Conservation (phyloP, 768 basidiomycete genomes). For the Phaffia australis region DNA sequence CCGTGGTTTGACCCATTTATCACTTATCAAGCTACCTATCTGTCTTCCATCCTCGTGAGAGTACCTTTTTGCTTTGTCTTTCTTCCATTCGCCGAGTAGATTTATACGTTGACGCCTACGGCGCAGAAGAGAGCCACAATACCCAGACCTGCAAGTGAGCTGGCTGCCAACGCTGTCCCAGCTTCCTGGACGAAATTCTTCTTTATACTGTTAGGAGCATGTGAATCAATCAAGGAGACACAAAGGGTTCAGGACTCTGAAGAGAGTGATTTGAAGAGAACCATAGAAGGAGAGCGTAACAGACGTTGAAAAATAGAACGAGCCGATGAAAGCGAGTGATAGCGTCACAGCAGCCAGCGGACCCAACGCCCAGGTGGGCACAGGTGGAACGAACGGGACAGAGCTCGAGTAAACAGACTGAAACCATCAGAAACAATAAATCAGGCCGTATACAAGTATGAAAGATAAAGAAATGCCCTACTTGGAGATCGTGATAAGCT, state of each 20-base stretch:
- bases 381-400: slow-evolving; percentile 52
- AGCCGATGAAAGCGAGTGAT: slow-evolving; percentile 62
- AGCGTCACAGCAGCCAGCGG: slow-evolving; percentile 65
- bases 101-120: slow-evolving; percentile 69
- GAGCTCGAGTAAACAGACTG: slow-evolving; percentile 7
- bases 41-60: too few relatives aligned
- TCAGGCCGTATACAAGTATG: background rate
- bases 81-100: too few relatives aligned
- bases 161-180: slow-evolving; percentile 59
- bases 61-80: too few relatives aligned
- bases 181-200: slow-evolving; percentile 60
- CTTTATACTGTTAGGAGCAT: slow-evolving; percentile 52
- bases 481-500: slow-evolving; percentile 29
- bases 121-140: slow-evolving; percentile 80
- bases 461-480: background rate
- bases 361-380: slow-evolving; percentile 60
- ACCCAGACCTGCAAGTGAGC: slow-evolving; percentile 73
- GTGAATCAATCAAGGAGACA: background rate
- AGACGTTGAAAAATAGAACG: slow-evolving; percentile 76
- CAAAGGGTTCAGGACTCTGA: background rate
- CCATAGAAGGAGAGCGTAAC: slow-evolving; percentile 18
- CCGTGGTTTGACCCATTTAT: too few relatives aligned
- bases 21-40: too few relatives aligned
- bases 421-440: slow-evolving; percentile 1
- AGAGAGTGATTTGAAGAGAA: background rate